phyloP scores from a whole-genome alignment of 495 filamentous ascomycete species.

The Glarea lozoyensis region DNA sequence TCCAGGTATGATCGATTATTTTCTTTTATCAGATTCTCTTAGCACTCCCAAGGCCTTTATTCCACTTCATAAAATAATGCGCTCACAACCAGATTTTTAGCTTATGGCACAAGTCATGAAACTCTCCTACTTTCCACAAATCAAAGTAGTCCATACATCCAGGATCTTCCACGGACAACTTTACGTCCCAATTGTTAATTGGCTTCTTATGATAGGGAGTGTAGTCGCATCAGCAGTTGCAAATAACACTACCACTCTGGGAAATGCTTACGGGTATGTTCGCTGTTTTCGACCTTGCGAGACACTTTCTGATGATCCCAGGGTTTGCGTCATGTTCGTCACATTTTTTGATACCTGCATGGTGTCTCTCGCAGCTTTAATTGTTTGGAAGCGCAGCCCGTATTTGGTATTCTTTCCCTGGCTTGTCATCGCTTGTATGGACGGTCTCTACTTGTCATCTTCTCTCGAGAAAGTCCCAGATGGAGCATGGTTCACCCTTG shows the following conservation, averaged over 20 bases:
- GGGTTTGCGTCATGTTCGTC: slow-evolving; percentile 62
- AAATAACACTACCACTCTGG: slow-evolving; percentile 49
- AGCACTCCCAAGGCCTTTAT: too few relatives aligned
- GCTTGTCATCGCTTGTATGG: slow-evolving; percentile 53
- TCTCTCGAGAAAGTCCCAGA: slow-evolving; percentile 59
- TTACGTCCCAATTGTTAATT: slow-evolving; percentile 62
- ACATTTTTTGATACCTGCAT: slow-evolving; percentile 66
- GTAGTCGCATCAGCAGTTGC: slow-evolving; percentile 61
- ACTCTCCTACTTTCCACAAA: slow-evolving; percentile 63
- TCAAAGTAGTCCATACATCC: slow-evolving; percentile 59
- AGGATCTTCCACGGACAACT: slow-evolving; percentile 58
- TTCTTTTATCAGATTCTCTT: slow-evolving; percentile 1
- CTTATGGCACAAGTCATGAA: slow-evolving; percentile 67
- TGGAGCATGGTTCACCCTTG: slow-evolving; percentile 66
- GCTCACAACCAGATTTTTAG: slow-evolving; percentile 13
- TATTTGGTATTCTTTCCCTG: slow-evolving; percentile 24
- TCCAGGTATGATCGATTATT: slow-evolving; percentile 28
- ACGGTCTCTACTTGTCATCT: slow-evolving; percentile 56
- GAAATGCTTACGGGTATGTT: slow-evolving; percentile 35
- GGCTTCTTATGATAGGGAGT: slow-evolving; percentile 64
- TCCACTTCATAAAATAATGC: too few relatives aligned
- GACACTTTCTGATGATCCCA: neutral
- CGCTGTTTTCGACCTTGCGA: too few relatives aligned
- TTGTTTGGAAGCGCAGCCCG: slow-evolving; percentile 49
- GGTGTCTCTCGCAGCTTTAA: slow-evolving; percentile 53